Base-by-base conservation (phyloP, 2,329 filamentous ascomycete species). In the Pestalotiopsis fici region DNA sequence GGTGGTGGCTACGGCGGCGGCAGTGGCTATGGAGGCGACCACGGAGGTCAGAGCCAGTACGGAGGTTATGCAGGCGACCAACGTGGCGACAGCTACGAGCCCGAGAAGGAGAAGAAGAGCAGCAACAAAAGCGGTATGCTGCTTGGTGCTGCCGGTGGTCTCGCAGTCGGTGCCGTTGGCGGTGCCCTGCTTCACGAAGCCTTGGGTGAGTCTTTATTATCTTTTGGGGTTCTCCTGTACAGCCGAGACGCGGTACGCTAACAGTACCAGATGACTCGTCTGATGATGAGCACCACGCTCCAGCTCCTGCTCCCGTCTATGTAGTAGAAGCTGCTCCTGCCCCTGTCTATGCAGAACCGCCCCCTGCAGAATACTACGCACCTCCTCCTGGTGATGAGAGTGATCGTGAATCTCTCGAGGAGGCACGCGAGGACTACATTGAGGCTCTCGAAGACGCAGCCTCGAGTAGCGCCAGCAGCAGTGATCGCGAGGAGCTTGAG, bases 111-210 rank as follows among this genome's bases (percentile, higher is more conserved):
- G 71, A 76, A 78, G 65, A 78, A 79, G 60, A 82, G 83, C 28
- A 82, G 81, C 65, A 83, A 83, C 39, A 83, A 84, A 71, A 83
- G 83, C 43, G 84, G 85, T 72, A 81, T 87, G 72, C 75, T 90
- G 23, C 79, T 87, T 47, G 87, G 84, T 25, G 88, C 85, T 64
- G 85, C 86, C 5, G 89, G 83, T 56, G 89, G 88, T 74, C 69
- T 90, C 31, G 88, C 86, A 0, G 79, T 83, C 9, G 87, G 87
- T 69, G 85, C 83, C 56, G 74, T 88, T 39, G 89, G 86, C 12
- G 88, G 88, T 59, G 89, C 87, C 3, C 74, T 88, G 43, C 76
- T 90, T 66, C 85, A 83, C 13, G 82, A 89, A 73, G 86, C 85
- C 65, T 70, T 88, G 15, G 79, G 88, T 90, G 82, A 56, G 67